Evolutionary conservation across 306 rosid genomes (phyloP), one percentile per base, ranked within the genome.

Genomic region (Malus fusca): DNA sequence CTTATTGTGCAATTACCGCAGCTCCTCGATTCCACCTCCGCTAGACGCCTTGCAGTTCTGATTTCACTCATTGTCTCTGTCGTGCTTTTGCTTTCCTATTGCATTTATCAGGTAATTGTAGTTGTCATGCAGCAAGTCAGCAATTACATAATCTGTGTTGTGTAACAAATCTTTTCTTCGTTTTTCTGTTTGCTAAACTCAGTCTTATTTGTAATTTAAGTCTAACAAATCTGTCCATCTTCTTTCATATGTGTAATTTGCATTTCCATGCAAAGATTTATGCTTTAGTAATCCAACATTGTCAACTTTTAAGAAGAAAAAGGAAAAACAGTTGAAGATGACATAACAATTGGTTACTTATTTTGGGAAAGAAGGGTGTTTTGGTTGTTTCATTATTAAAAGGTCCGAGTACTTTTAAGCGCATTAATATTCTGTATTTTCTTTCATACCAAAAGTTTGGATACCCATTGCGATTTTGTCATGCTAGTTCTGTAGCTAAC

Each of bases 1-100:
- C 0, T 92, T 80, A 82, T 96, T 68, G 98, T 96, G 78, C 99
- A 96, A 77, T 69, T 96, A 26, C 99, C 94, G 33, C 99, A 96
- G 88, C 0, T 85, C 51, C 90, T 96, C 75, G 48, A 75, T 81
- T 90, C 99, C 56, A 77, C 87, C 71, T 85, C 94, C 4, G 98
- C 86, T 40, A 89, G 97, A 72, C 96, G 71, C 82, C 82, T 87
- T 71, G 91, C 97, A 71, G 74, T 96, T 68, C 83, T 96, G 93
- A 90, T 96, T 73, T 90, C 84, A 46, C 96, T 96, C 70, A 68
- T 88, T 22, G 72, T 90, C 79, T 89, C 99, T 12, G 4, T 88
- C 35, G 35, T 26, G 52, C 69, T 96, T 67, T 73, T 90, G 80
- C 6, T 86, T 74, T 9, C 84, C 25, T 96, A 96, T 86, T 92